Conservation (phyloP, 176 grass and related monocot species). For the Pontederia paniculata region DNA sequence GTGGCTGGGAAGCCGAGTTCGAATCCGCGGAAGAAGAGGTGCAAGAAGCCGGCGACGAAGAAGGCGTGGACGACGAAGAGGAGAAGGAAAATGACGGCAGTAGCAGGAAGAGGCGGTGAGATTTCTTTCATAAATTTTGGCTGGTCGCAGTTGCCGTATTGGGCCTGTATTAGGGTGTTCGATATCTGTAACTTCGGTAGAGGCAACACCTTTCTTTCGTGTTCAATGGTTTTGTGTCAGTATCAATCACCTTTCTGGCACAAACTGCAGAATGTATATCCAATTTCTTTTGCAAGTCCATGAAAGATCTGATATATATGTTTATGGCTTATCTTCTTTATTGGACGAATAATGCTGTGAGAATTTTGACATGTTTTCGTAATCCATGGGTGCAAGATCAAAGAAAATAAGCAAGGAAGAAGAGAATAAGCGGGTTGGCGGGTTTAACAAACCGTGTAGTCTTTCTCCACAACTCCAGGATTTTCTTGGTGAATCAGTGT, state of each 20-base stretch:
- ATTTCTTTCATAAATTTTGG: slow-evolving; percentile 5
- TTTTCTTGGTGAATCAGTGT: slow-evolving; percentile 64
- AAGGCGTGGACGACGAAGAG: slow-evolving; percentile 39
- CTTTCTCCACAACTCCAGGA: slow-evolving; percentile 77
- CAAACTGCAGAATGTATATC: too few species aligned
- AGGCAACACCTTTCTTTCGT: background rate
- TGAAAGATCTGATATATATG: background rate
- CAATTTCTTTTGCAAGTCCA: too few species aligned
- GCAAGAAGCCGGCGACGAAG: slow-evolving; percentile 33
- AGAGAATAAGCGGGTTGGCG: slow-evolving; percentile 69
- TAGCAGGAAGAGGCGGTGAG: slow-evolving; percentile 74
- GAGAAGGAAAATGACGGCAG: slow-evolving; percentile 14
- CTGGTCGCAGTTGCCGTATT: background rate
- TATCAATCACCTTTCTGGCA: too few species aligned
- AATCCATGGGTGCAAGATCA: slow-evolving; percentile 29
- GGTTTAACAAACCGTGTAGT: slow-evolving; percentile 87
- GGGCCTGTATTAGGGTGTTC: slow-evolving; percentile 13
- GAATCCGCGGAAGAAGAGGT: slow-evolving; percentile 17
- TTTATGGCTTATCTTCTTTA: slow-evolving; percentile 3
- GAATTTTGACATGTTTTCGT: slow-evolving; percentile 16
- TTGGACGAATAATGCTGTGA: slow-evolving; percentile 12
- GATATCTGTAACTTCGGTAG: too few species aligned
- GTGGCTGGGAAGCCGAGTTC: background rate
- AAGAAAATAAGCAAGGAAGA: slow-evolving; percentile 39
- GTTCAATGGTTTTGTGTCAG: too few species aligned